Percentiles rank a stretch among this genome's conserved stretches.
phyloP scores from a whole-genome alignment of 805 yeast genomes.

The Wickerhamomyces queroliae region DNA sequence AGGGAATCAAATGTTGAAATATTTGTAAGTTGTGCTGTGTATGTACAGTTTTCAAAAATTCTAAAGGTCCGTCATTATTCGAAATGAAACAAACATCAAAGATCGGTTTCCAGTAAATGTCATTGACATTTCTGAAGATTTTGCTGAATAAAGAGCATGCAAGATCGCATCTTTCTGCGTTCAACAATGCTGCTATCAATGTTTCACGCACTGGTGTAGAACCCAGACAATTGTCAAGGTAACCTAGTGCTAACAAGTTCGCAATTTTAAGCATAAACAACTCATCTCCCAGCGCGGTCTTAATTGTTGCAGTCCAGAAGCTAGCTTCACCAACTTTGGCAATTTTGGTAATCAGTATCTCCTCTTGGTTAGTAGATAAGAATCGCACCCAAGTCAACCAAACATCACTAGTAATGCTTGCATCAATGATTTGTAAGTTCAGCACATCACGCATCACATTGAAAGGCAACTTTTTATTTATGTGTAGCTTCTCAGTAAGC shows the following conservation, averaged over 20 bases:
- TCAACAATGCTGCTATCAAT: conserved; percentile 9
- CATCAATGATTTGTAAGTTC: conserved; percentile 5
- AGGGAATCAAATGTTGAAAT: conserved; percentile 7
- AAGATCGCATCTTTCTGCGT: conserved; percentile 9
- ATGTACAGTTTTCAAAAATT: conserved; percentile 8
- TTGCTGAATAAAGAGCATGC: conserved; percentile 7
- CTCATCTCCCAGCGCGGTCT: conserved; percentile 6
- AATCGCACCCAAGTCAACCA: conserved; percentile 12
- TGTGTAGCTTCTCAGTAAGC: conserved; percentile 7
- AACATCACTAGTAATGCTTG: conserved; percentile 3
- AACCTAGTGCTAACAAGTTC: not conserved
- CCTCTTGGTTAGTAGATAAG: conserved; percentile 8
- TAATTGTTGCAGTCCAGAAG: conserved; percentile 14
- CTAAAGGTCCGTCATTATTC: conserved; percentile 3
- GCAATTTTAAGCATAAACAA: not conserved
- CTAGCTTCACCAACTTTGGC: not conserved
- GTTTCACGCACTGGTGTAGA: conserved; percentile 2
- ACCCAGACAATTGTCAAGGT: not conserved
- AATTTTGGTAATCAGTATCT: not conserved
- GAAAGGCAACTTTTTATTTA: conserved; percentile 12
- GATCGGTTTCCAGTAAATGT: conserved; percentile 12
- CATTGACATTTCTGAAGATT: not conserved
- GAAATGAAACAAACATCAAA: conserved; percentile 7
- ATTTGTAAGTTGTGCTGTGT: not conserved
- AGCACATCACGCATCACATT: conserved; percentile 17